These are phyloP conservation scores for Mycena albidolilacea DNA, from an alignment of 768 basidiomycete species.

Conservation along the genomic window DNA sequence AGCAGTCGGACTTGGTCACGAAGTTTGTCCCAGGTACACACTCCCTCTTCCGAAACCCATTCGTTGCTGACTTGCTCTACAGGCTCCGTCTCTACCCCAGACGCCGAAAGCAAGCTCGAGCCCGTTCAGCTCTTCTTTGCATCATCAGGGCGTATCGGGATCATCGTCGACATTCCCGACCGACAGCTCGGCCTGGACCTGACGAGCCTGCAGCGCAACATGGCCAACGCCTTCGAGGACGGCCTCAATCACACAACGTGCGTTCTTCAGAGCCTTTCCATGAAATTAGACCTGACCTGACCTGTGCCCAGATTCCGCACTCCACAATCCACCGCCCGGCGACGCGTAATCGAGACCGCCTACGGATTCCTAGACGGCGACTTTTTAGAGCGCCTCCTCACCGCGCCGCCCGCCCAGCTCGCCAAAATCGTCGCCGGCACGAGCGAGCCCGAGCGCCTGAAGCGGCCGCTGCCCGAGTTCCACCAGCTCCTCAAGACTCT, in stretches of 20 bases:
- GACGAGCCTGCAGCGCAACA: slow-evolving; percentile 82
- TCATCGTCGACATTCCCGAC: slow-evolving; percentile 73
- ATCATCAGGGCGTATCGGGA: slow-evolving; percentile 83
- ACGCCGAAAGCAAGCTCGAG: slow-evolving; percentile 60
- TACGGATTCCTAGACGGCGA: slow-evolving; percentile 92
- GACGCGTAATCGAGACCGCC: slow-evolving; percentile 68
- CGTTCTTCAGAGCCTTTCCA: slow-evolving; percentile 34
- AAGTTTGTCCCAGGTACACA: slow-evolving; percentile 77
- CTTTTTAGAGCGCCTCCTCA: slow-evolving; percentile 80
- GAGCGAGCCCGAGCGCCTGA: slow-evolving; percentile 71
- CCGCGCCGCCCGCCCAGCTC: slow-evolving; percentile 58
- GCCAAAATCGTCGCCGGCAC: slow-evolving; percentile 70
- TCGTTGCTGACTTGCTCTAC: slow-evolving; percentile 9
- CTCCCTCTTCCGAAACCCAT: background rate
- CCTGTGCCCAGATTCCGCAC: slow-evolving; percentile 71
- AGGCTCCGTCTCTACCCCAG: slow-evolving; percentile 71
- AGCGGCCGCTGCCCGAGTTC: slow-evolving; percentile 59
- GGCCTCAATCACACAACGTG: slow-evolving; percentile 75
- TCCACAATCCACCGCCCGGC: slow-evolving; percentile 70
- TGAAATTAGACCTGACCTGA: background rate
- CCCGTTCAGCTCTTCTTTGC: slow-evolving; percentile 84
- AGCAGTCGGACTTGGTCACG: slow-evolving; percentile 84
- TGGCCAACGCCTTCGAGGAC: slow-evolving; percentile 67
- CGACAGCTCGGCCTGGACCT: slow-evolving; percentile 68
- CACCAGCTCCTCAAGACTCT: slow-evolving; percentile 58